These are phyloP conservation scores for Ustilago loliicola DNA, from an alignment of 1,284 basidiomycete genomes.

Conservation along the genomic window DNA sequence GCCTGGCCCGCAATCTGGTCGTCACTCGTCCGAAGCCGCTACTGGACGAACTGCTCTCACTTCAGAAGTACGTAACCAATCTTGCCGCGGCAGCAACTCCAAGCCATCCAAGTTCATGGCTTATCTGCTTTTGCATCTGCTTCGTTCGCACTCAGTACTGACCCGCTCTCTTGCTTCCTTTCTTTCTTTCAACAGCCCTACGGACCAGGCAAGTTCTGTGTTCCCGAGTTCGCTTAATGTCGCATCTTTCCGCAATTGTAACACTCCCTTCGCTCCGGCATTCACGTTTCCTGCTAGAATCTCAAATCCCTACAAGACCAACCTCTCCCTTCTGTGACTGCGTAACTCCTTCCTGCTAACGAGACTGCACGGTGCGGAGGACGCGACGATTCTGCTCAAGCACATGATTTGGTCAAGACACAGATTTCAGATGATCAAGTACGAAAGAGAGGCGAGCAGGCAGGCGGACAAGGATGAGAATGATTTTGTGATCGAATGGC, in stretches of 20 bases:
- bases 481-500: not conserved
- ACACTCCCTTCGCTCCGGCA: not conserved
- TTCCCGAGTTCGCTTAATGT: constrained; percentile 80
- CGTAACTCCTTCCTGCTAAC: not conserved
- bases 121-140: not conserved
- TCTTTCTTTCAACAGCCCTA: constrained; percentile 80
- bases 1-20: constrained; percentile 88
- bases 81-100: not conserved
- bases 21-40: constrained; percentile 86
- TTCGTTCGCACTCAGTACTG: not conserved
- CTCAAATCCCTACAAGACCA: constrained; percentile 28
- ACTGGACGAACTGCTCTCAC: constrained; percentile 83
- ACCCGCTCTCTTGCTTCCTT: not conserved
- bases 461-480: not conserved
- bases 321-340: not conserved
- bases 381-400: not conserved
- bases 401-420: not conserved
- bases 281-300: constrained; percentile 15
- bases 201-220: constrained; percentile 90
- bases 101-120: not conserved
- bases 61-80: constrained; percentile 77
- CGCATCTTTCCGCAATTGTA: constrained; percentile 11
- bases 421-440: not conserved
- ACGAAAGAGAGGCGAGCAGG: not conserved
- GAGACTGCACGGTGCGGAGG: not conserved